phyloP scores from a whole-genome alignment of 2,329 filamentous ascomycete species.

The Fusarium transvaalense region DNA sequence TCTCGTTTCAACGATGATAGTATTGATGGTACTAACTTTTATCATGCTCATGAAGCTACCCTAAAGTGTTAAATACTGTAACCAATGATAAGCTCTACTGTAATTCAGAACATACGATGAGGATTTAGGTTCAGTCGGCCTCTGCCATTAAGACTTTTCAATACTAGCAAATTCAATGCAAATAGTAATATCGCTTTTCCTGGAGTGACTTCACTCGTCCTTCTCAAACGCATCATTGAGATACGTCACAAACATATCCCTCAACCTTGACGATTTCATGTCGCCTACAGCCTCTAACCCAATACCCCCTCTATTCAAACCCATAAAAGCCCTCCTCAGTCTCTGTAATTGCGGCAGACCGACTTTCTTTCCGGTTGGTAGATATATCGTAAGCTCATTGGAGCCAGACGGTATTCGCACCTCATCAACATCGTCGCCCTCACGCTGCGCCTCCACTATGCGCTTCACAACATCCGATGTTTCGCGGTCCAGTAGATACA shows the following conservation, averaged over 20 bases:
- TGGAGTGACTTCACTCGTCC: conserved; percentile 58
- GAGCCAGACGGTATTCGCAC: conserved; percentile 62
- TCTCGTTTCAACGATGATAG: background rate
- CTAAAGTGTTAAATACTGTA: background rate
- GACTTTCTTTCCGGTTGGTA: conserved; percentile 72
- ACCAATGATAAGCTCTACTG: conserved; percentile 28
- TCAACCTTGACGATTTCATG: conserved; percentile 66
- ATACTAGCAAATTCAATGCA: background rate
- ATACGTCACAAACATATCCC: conserved; percentile 74
- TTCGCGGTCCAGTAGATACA: conserved; percentile 82
- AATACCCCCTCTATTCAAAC: conserved; percentile 78
- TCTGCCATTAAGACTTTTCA: background rate
- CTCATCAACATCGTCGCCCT: conserved; percentile 71
- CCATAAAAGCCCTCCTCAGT: conserved; percentile 81
- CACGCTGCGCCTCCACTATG: conserved; percentile 76
- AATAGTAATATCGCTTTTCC: background rate
- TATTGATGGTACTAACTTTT: background rate
- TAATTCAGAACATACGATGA: background rate
- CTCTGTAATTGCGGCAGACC: conserved; percentile 82
- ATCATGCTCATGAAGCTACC: conserved; percentile 3
- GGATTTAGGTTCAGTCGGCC: background rate
- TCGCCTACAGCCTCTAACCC: conserved; percentile 68
- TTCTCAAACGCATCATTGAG: conserved; percentile 74
- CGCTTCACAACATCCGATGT: conserved; percentile 81
- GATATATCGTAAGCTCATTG: conserved; percentile 67